A percentile compares a stretch with the other conserved stretches of the same genome.
Conservation (phyloP, 2,329 filamentous ascomycete genomes). For the Dactylellina sp. region DNA sequence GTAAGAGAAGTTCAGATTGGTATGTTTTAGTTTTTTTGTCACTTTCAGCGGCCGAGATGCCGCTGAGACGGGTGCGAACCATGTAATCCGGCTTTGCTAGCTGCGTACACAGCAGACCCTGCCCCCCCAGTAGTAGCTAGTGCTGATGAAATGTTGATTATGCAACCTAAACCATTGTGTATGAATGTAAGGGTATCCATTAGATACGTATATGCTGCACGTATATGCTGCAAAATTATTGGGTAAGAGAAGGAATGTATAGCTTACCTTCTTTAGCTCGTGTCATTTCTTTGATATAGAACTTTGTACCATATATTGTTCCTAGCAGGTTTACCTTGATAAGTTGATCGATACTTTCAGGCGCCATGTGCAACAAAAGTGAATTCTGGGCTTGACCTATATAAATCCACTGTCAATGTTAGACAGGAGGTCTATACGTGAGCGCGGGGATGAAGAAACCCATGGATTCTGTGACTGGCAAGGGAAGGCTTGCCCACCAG, state of each 20-base stretch:
- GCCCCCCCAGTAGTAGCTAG: constrained; percentile 76
- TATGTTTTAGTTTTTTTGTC: constrained; percentile 57
- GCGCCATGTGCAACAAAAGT: not conserved
- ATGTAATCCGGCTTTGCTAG: constrained; percentile 82
- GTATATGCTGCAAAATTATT: not conserved
- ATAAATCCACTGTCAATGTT: not conserved
- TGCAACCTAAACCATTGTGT: constrained; percentile 68
- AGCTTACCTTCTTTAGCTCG: constrained; percentile 61
- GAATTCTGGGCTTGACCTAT: constrained; percentile 30
- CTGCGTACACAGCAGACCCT: constrained; percentile 80
- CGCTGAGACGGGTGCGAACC: constrained; percentile 65
- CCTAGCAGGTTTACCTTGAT: constrained; percentile 77
- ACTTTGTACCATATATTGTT: constrained; percentile 73
- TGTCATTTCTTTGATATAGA: constrained; percentile 68
- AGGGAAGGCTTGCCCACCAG: constrained; percentile 66
- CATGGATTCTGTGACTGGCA: too few relatives aligned
- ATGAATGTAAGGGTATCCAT: too few relatives aligned
- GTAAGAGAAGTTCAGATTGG: constrained; percentile 44
- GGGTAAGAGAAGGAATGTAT: not conserved
- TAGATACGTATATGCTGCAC: not conserved
- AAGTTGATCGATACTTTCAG: constrained; percentile 67
- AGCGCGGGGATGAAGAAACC: not conserved
- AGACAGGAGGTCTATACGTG: not conserved
- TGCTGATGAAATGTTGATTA: constrained; percentile 84
- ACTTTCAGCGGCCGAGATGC: constrained; percentile 37